phyloP scores from a whole-genome alignment of 805 yeast species.

The Torulaspora maleeae region DNA sequence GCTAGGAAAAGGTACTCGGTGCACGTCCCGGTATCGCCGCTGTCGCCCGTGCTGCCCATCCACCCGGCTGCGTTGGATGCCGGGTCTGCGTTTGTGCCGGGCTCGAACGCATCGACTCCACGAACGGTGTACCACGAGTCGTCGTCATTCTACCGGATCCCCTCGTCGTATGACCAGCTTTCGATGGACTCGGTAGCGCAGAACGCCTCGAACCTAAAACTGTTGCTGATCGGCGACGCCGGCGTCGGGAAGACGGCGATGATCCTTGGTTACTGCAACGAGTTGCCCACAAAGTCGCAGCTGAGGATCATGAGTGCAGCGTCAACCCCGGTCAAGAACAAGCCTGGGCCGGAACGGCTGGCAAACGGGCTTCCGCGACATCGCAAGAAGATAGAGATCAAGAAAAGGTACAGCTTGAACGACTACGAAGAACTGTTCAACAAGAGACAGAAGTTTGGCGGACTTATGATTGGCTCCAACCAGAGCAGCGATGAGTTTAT shows the following conservation, averaged over 20 bases:
- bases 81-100: conserved; percentile 2
- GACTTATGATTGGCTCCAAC: conserved; percentile 13
- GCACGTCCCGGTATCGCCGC: conserved; percentile 11
- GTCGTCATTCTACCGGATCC: conserved; percentile 8
- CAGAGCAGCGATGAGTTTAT: conserved; percentile 7
- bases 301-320: conserved; percentile 12
- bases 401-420: conserved; percentile 32
- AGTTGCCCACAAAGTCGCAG: conserved; percentile 29
- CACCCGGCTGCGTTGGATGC: conserved; percentile 11
- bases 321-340: conserved; percentile 6
- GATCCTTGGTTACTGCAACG: conserved; percentile 41
- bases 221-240: conserved; percentile 43
- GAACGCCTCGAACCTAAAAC: conserved; percentile 31
- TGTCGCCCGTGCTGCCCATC: conserved; percentile 20
- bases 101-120: conserved; percentile 13
- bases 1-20: conserved; percentile 17
- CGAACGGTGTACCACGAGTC: conserved; percentile 5
- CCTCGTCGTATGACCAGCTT: conserved; percentile 10
- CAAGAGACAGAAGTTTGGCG: conserved; percentile 9
- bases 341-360: background rate
- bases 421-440: conserved; percentile 34
- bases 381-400: conserved; percentile 18
- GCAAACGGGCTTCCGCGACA: conserved; percentile 6
- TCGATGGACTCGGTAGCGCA: conserved; percentile 13
- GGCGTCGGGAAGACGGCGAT: conserved; percentile 48